Percentiles rank a stretch among this genome's conserved stretches.
These are phyloP conservation scores for Austroboletus sp. DNA, from an alignment of 1,284 basidiomycete species.

Conservation along the genomic window DNA sequence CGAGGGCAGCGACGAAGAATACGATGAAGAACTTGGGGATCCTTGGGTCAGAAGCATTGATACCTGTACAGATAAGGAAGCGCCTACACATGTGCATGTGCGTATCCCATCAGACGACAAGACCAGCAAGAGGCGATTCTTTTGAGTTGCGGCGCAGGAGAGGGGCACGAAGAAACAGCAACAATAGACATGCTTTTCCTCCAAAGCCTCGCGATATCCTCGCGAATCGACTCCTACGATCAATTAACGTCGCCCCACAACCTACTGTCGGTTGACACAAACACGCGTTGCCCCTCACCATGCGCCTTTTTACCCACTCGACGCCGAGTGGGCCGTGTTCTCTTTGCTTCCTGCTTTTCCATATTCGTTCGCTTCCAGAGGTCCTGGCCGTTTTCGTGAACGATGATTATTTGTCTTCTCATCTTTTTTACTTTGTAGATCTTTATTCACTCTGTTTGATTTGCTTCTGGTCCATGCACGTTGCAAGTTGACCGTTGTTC, in stretches of 20 bases:
- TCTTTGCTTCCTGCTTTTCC: not conserved
- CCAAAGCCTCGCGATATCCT: conserved; percentile 14
- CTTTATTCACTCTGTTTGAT: conserved; percentile 1
- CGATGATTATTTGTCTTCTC: not conserved
- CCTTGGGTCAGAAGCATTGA: conserved; percentile 71
- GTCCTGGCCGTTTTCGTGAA: not conserved
- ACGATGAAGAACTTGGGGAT: conserved; percentile 69
- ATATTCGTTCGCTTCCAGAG: not conserved
- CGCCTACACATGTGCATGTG: conserved; percentile 57
- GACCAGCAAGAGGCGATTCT: conserved; percentile 61
- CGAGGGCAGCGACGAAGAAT: conserved; percentile 50
- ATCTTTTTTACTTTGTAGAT: conserved; percentile 14
- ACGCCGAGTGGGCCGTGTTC: not conserved
- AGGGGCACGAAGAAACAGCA: conserved; percentile 1
- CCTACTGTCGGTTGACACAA: not conserved
- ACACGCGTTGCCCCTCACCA: not conserved
- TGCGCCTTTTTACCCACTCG: not conserved
- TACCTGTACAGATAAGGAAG: conserved; percentile 57
- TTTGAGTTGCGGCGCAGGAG: conserved; percentile 34
- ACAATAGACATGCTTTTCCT: conserved; percentile 5
- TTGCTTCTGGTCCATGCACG: conserved; percentile 2
- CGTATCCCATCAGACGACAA: conserved; percentile 69
- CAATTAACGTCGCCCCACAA: conserved; percentile 7
- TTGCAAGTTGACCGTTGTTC: conserved; percentile 1
- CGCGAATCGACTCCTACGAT: conserved; percentile 11